Conservation (phyloP, 768 basidiomycete genomes). For the Leccinum disarticulatum region DNA sequence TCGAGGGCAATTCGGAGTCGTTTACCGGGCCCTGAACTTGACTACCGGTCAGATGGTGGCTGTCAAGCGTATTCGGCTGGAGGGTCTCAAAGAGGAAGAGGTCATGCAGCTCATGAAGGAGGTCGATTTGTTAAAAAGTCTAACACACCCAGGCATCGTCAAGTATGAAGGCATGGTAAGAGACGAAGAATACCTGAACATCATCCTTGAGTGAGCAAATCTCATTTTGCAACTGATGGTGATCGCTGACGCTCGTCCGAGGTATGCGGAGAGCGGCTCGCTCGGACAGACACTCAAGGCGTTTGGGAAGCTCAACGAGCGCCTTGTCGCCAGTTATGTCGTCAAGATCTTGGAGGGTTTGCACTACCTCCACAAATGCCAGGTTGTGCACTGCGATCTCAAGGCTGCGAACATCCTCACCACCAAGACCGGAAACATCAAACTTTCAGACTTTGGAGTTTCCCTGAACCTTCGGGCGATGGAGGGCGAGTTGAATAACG, state of each 20-base stretch:
- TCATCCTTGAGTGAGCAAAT: constrained; percentile 82
- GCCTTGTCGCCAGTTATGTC: constrained; percentile 88
- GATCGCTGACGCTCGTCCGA: constrained; percentile 34
- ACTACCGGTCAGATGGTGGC: constrained; percentile 97
- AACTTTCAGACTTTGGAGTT: constrained; percentile 96
- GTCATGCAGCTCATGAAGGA: constrained; percentile 90
- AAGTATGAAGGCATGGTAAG: constrained; percentile 96
- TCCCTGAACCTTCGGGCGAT: constrained; percentile 93
- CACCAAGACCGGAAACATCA: constrained; percentile 96
- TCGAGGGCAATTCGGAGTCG: constrained; percentile 94
- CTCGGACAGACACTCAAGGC: constrained; percentile 90
- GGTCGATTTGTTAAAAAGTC: constrained; percentile 86
- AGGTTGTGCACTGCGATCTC: constrained; percentile 96
- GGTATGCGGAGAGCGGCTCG: constrained; percentile 96
- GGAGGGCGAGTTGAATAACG: constrained; percentile 80
- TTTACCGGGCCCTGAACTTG: constrained; percentile 92
- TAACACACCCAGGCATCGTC: constrained; percentile 94
- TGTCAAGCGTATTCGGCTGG: constrained; percentile 92
- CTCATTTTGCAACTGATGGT: not conserved
- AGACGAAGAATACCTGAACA: constrained; percentile 85
- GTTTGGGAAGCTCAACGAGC: constrained; percentile 92
- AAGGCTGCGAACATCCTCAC: constrained; percentile 99
- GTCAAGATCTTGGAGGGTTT: constrained; percentile 96
- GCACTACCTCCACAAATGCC: constrained; percentile 84
- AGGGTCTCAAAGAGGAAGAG: constrained; percentile 89